phyloP scores from a whole-genome alignment of 129 eudicot species.

The Deinandra increscens region DNA sequence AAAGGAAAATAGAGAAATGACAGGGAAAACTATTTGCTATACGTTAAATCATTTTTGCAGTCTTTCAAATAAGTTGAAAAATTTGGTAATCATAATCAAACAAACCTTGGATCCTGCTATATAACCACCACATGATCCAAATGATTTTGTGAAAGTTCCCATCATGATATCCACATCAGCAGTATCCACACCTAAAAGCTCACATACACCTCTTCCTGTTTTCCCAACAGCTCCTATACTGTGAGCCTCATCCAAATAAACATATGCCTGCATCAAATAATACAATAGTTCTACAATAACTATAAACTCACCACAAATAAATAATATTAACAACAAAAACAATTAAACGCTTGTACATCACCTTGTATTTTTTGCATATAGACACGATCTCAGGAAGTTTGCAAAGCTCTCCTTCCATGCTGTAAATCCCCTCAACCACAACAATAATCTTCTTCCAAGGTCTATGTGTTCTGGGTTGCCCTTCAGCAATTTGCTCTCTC shows the following conservation, averaged over 20 bases:
- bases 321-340: neutral
- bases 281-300: neutral
- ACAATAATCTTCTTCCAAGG: slow-evolving; percentile 96
- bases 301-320: neutral
- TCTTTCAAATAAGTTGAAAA: neutral
- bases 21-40: neutral
- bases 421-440: slow-evolving; percentile 92
- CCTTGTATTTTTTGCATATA: slow-evolving; percentile 95
- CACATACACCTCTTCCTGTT: slow-evolving; percentile 92
- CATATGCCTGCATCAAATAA: slow-evolving; percentile 60
- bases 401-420: slow-evolving; percentile 99
- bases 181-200: slow-evolving; percentile 87
- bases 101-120: slow-evolving; percentile 81
- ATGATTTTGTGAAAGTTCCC: slow-evolving; percentile 96
- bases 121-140: slow-evolving; percentile 97
- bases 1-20: neutral
- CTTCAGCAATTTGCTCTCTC: slow-evolving; percentile 91
- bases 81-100: neutral
- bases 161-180: slow-evolving; percentile 92
- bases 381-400: slow-evolving; percentile 91
- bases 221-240: slow-evolving; percentile 96
- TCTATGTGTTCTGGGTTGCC: slow-evolving; percentile 97
- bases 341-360: slow-evolving; percentile 12
- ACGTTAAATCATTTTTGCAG: neutral
- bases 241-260: slow-evolving; percentile 94